phyloP scores from a whole-genome alignment of 805 yeast genomes.

The Saccharomycopsis vini region DNA sequence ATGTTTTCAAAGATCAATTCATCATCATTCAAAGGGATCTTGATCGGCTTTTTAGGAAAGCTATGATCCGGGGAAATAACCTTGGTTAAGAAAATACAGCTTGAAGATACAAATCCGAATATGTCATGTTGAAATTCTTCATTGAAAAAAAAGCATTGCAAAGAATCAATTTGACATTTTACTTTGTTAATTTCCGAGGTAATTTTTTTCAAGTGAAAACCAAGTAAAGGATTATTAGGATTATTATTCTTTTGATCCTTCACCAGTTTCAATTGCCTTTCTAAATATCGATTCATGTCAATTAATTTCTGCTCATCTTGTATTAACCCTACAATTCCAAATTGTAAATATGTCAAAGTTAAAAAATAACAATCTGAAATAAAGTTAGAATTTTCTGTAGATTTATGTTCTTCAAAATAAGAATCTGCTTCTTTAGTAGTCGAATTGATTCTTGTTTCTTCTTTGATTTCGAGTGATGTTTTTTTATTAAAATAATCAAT shows the following conservation, averaged over 20 bases:
- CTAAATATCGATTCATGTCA: slow-evolving; percentile 38
- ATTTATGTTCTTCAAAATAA: slow-evolving; percentile 35
- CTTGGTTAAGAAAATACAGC: slow-evolving; percentile 61
- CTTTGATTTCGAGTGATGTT: slow-evolving; percentile 49
- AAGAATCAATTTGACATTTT: slow-evolving; percentile 43
- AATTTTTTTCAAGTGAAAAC: slow-evolving; percentile 33
- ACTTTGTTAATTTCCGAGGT: slow-evolving; percentile 29
- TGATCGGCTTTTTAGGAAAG: slow-evolving; percentile 45
- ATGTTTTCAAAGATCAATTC: slow-evolving; percentile 55
- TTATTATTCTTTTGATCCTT: slow-evolving; percentile 32
- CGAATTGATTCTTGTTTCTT: slow-evolving; percentile 78
- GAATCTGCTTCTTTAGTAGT: slow-evolving; percentile 62
- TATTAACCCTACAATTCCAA: slow-evolving; percentile 78
- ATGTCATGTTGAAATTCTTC: slow-evolving; percentile 52
- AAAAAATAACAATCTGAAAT: slow-evolving; percentile 86
- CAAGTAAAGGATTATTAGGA: slow-evolving; percentile 22
- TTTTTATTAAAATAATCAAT: slow-evolving; percentile 52
- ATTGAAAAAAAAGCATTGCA: slow-evolving; percentile 54
- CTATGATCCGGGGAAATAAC: slow-evolving; percentile 63
- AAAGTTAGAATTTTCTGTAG: slow-evolving; percentile 50
- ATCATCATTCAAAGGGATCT: slow-evolving; percentile 53
- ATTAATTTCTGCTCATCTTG: slow-evolving; percentile 47
- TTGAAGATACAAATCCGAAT: slow-evolving; percentile 71
- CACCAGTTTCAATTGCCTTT: slow-evolving; percentile 40
- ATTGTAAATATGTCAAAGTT: slow-evolving; percentile 70